Evolutionary conservation across 2,329 filamentous ascomycete genomes (phyloP).

Genomic region (Emmonsiellopsis sp.): DNA sequence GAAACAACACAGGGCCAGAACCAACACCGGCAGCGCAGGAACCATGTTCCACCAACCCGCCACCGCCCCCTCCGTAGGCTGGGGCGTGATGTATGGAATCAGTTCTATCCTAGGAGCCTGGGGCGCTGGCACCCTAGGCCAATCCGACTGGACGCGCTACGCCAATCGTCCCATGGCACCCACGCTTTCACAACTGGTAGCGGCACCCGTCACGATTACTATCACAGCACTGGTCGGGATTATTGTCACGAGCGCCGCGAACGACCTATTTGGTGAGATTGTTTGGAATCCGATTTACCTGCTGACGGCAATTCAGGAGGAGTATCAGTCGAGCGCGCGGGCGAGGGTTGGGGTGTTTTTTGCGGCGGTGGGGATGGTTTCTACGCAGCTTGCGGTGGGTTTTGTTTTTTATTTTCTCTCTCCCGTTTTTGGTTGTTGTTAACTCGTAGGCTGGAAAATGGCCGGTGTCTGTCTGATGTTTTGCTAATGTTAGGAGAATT

Average conservation of each 20-base stretch:
- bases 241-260: constrained; percentile 27
- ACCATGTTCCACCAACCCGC: constrained; percentile 13
- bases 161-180: constrained; percentile 18
- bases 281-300: constrained; percentile 34
- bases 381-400: constrained; percentile 26
- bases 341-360: constrained; percentile 31
- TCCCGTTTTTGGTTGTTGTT: not conserved
- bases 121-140: constrained; percentile 18
- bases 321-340: constrained; percentile 19
- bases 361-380: constrained; percentile 26
- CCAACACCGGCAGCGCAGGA: constrained; percentile 14
- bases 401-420: constrained; percentile 14
- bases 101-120: constrained; percentile 18
- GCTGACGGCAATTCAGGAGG: constrained; percentile 26
- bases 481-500: constrained; percentile 11
- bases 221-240: constrained; percentile 30
- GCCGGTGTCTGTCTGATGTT: not conserved
- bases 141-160: constrained; percentile 21
- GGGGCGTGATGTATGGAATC: constrained; percentile 19
- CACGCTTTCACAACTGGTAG: constrained; percentile 17
- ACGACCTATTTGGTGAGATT: constrained; percentile 21
- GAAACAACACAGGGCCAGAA: constrained; percentile 9
- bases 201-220: constrained; percentile 29
- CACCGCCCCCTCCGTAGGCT: constrained; percentile 11
- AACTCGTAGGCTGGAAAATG: not conserved